Evolutionary conservation across 2,329 filamentous ascomycete species (phyloP), one percentile per base, ranked within the genome.

Genomic region (Diaporthe sp.): DNA sequence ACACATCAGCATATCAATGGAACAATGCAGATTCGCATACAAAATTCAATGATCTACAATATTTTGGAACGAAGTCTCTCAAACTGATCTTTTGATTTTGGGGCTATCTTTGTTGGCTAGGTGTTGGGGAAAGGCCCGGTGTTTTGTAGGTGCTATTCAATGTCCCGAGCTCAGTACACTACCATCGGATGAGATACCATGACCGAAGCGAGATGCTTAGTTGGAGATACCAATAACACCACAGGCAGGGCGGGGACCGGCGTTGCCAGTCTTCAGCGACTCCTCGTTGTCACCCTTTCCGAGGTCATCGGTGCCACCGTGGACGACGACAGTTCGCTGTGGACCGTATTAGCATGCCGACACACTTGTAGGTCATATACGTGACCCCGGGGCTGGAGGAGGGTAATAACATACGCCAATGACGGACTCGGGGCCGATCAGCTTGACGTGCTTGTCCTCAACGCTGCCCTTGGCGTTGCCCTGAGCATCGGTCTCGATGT

Each of bases 191-290:
- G 34, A 42, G 15, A 67, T n/a, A 39, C 9, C 44, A 31, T 39
- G 37, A 19, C 25, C 17, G 12, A 51, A 17, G 28, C 17, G 19
- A 60, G 19, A 15, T 12, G 10, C 42, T 88, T 94, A 95, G 84
- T 89, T 88, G 83, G 94, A 92, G 88, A 98, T 97, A 81, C 95
- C 95, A 85, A 98, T 98, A 84, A 98, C 95, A 89, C 97, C 97
- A 88, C 97, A 99, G 85, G 97, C 97, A 84, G 97, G 97, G 84
- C 97, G 95, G 81, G 89, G 86, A 82, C 97, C 97, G 84, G 97
- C 97, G 86, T 98, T 99, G 80, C 97, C 97, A 79, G 97, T 99
- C 93, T 97, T 98, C 90, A 97, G 95, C 83, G 95, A 98, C 90
- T 98, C 95, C 88, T 96, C 95, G 88, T 94, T 93, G 81, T 88